Percentiles rank a stretch among this genome's conserved stretches.
phyloP scores from a whole-genome alignment of 2,329 filamentous ascomycete species.

The Phaeomoniella chlamydospora region DNA sequence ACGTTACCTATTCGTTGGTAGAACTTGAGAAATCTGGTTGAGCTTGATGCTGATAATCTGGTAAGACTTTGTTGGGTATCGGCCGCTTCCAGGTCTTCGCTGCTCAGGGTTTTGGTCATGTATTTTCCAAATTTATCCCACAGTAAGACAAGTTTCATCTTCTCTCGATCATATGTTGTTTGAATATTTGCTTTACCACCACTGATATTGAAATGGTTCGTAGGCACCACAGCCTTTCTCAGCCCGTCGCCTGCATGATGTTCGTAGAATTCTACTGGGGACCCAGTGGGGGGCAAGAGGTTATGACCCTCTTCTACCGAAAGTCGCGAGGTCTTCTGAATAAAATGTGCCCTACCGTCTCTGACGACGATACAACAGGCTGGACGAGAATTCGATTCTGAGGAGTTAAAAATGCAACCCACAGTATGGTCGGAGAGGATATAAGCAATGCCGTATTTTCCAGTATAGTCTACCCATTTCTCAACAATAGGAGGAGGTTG shows the following conservation, averaged over 20 bases:
- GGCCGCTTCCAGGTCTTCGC: conserved; percentile 20
- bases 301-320: conserved; percentile 3
- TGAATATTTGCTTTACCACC: neutral
- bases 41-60: neutral
- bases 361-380: conserved; percentile 30
- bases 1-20: conserved; percentile 36
- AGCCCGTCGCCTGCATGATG: conserved; percentile 22
- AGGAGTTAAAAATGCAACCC: conserved; percentile 32
- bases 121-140: conserved; percentile 37
- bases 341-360: conserved; percentile 30
- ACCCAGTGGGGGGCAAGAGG: conserved; percentile 12
- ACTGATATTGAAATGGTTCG: conserved; percentile 18
- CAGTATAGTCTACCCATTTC: conserved; percentile 39
- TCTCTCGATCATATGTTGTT: conserved; percentile 15
- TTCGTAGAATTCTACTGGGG: conserved; percentile 33
- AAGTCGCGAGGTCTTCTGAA: conserved; percentile 13
- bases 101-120: conserved; percentile 32
- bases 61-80: neutral
- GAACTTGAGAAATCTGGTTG: conserved; percentile 28
- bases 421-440: conserved; percentile 35
- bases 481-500: conserved; percentile 29
- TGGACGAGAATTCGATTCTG: conserved; percentile 22
- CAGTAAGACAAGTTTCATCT: conserved; percentile 31
- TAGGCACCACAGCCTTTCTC: conserved; percentile 22
- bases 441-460: conserved; percentile 36